Evolutionary conservation across 2,329 filamentous ascomycete genomes (phyloP).

Genomic region (Acrodontium crateriforme): DNA sequence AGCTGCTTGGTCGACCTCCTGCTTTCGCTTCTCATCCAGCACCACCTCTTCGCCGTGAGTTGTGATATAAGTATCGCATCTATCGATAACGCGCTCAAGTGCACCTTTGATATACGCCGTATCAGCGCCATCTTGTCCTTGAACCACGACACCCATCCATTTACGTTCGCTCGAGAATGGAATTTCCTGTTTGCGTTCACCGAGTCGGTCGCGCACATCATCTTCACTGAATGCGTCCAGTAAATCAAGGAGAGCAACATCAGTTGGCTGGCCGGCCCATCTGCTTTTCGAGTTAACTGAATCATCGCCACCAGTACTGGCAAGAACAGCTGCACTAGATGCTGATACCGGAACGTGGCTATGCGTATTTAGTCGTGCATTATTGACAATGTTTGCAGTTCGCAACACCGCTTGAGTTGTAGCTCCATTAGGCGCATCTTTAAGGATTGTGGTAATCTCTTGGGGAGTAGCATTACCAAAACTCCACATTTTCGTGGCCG

Average conservation of each 20-base stretch:
- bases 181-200: conserved; percentile 68
- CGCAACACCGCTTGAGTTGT: conserved; percentile 70
- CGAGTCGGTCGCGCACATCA: conserved; percentile 75
- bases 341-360: conserved; percentile 44
- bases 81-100: conserved; percentile 69
- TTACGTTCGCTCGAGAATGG: conserved; percentile 96
- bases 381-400: conserved; percentile 94
- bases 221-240: conserved; percentile 84
- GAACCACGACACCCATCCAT: conserved; percentile 94
- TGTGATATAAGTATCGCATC: conserved; percentile 83
- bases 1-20: conserved; percentile 65
- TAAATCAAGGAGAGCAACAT: conserved; percentile 91
- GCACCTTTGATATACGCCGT: conserved; percentile 93
- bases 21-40: conserved; percentile 59
- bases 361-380: conserved; percentile 61
- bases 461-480: conserved; percentile 50
- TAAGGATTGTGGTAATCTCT: conserved; percentile 41
- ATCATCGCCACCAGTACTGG: conserved; percentile 54
- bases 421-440: conserved; percentile 47
- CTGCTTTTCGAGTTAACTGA: conserved; percentile 58
- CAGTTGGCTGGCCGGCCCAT: conserved; percentile 94
- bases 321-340: conserved; percentile 65
- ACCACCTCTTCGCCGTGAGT: conserved; percentile 75
- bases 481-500: conserved; percentile 90
- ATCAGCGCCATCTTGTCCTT: conserved; percentile 49